Base-by-base conservation (phyloP, 148 eudicot species). In the Rheum nobile region DNA sequence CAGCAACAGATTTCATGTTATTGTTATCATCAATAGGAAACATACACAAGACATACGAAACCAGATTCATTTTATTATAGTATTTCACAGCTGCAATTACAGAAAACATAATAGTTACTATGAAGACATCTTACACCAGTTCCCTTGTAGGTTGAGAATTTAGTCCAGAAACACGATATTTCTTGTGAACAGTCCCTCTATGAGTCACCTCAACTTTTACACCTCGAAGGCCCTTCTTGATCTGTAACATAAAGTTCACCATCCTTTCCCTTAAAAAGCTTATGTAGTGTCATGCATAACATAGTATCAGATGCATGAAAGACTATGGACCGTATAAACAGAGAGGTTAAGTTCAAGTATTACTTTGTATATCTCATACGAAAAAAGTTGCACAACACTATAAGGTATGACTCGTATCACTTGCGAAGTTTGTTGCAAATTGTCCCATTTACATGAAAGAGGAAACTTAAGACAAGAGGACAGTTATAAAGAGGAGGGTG, bases 311-410 rank as follows among this genome's bases (percentile, higher is more conserved):
- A 46, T 46, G 57, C 29, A 31, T 24, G 32, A 21, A 22, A 70
- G 71, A 22, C 28, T 70, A 41, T 39, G 34, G 8, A n/a, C 0
- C 5, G 50, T 70, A 70, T n/a, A 70, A 26, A 39, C 31, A 39
- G 39, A 70, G 72, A 41, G 69, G 32, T 26, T 67, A 3, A 16
- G 55, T 76, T 78, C 72, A 76, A 39, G 74, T 71, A 72, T 76
- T 42, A 95, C 97, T 93, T 95, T 95, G 85, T 90, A 92, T 47
- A 85, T 77, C 80, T 95, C 98, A 72, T 95, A 95, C 44, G 98
- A 87, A 79, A 92, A 88, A 47, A 95, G 84, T 82, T 95, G 99
- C 47, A 85, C 96, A 26, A 96, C 98, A 76, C 98, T 93, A 61
- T 93, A 93, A 54, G 98, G 96, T 80, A 93, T 87, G 68, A 93